phyloP scores from a whole-genome alignment of 2,329 filamentous ascomycete species.

The Pseudogymnoascus sp. region DNA sequence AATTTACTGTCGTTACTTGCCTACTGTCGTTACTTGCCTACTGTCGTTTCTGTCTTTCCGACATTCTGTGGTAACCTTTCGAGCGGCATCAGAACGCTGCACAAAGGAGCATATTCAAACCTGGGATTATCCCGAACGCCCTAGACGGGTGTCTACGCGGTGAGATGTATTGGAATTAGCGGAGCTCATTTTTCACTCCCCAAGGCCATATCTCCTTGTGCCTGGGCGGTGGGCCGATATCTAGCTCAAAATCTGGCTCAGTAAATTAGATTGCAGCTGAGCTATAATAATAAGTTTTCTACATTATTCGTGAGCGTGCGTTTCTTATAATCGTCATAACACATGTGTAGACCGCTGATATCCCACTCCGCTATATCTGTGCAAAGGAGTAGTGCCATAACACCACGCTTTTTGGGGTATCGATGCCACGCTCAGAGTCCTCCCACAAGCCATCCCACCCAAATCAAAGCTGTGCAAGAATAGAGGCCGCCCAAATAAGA shows the following conservation, averaged over 20 bases:
- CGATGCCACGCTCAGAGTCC: slow-evolving; percentile 20
- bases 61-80: too few species aligned
- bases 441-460: slow-evolving; percentile 20
- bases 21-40: not conserved
- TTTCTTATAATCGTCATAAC: slow-evolving; percentile 2
- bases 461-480: slow-evolving; percentile 32
- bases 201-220: not conserved
- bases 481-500: slow-evolving; percentile 28
- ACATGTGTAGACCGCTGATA: slow-evolving; percentile 1
- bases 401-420: slow-evolving; percentile 24
- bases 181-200: not conserved
- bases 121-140: too few species aligned
- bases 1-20: not conserved
- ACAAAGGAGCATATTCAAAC: too few species aligned
- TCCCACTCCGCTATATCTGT: slow-evolving; percentile 1
- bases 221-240: not conserved
- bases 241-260: not conserved
- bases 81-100: too few species aligned
- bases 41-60: not conserved
- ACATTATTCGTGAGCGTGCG: slow-evolving; percentile 7
- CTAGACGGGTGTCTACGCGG: too few species aligned
- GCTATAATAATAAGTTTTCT: not conserved
- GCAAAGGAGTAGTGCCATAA: not conserved
- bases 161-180: too few species aligned
- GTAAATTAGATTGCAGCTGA: not conserved